Evolutionary conservation across 208 protist species (phyloP).

Genomic region (Plasmodiophora brassicae): DNA sequence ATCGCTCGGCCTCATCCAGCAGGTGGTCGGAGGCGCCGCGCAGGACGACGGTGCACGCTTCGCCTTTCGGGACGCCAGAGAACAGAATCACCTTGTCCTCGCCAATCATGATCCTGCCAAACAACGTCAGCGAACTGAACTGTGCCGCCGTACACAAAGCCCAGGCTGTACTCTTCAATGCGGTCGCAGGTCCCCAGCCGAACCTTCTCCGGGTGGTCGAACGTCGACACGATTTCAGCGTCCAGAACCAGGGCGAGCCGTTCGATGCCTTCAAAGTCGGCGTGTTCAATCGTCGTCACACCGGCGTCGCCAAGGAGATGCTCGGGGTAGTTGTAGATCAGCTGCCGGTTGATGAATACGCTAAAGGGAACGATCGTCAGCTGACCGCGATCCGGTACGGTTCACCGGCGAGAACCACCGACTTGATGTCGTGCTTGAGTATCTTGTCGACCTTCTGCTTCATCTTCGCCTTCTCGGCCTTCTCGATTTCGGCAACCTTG

Average conservation of each 20-base stretch:
- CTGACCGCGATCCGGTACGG: neutral
- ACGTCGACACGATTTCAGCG: slow-evolving; percentile 97
- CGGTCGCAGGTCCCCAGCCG: slow-evolving; percentile 66
- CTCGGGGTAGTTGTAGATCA: slow-evolving; percentile 99
- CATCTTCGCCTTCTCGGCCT: slow-evolving; percentile 93
- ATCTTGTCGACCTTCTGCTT: slow-evolving; percentile 84
- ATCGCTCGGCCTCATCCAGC: slow-evolving; percentile 97
- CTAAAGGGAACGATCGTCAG: slow-evolving; percentile 92
- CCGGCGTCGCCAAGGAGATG: slow-evolving; percentile 86
- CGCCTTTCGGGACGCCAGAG: slow-evolving; percentile 80
- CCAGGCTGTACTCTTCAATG: slow-evolving; percentile 38
- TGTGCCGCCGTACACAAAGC: neutral
- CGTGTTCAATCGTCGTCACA: slow-evolving; percentile 97
- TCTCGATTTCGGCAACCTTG: slow-evolving; percentile 90
- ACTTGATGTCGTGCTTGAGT: slow-evolving; percentile 27
- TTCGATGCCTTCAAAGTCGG: slow-evolving; percentile 95
- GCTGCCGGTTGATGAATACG: slow-evolving; percentile 98
- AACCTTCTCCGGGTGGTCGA: slow-evolving; percentile 90
- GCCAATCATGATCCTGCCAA: slow-evolving; percentile 83
- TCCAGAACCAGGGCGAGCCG: slow-evolving; percentile 84
- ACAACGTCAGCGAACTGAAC: neutral
- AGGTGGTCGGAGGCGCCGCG: slow-evolving; percentile 95
- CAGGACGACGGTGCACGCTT: slow-evolving; percentile 98
- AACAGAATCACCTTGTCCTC: slow-evolving; percentile 97
- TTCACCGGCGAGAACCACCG: neutral